Percentiles rank a stretch among this genome's conserved stretches.
These are phyloP conservation scores for Ustulina deusta DNA, from an alignment of 2,329 filamentous ascomycete genomes.

Conservation along the genomic window DNA sequence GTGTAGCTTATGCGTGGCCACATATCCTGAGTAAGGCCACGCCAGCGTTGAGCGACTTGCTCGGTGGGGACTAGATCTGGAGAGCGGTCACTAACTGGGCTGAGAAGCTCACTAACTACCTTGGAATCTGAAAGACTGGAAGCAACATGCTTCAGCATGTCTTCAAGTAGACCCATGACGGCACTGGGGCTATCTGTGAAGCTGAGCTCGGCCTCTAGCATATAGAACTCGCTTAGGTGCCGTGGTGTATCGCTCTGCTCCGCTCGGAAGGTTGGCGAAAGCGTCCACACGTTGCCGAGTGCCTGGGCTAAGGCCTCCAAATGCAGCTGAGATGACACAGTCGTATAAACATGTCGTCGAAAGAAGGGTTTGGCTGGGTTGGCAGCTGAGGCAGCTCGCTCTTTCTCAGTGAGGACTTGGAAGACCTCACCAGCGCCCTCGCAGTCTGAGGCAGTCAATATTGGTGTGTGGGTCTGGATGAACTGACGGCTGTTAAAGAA, in stretches of 20 bases:
- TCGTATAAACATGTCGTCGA: conserved; percentile 88
- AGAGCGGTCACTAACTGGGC: conserved; percentile 56
- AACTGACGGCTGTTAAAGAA: conserved; percentile 81
- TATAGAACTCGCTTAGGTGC: conserved; percentile 97
- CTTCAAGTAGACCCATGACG: conserved; percentile 84
- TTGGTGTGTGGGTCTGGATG: conserved; percentile 88
- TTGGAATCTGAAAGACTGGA: conserved; percentile 56
- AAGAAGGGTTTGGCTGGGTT: conserved; percentile 74
- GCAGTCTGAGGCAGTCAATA: conserved; percentile 96
- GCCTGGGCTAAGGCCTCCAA: conserved; percentile 91
- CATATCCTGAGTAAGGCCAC: conserved; percentile 65
- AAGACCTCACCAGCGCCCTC: conserved; percentile 98
- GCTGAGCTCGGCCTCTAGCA: conserved; percentile 92
- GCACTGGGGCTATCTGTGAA: conserved; percentile 77
- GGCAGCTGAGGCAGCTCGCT: conserved; percentile 51
- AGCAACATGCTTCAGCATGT: conserved; percentile 72
- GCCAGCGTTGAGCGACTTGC: conserved; percentile 77
- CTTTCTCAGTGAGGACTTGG: conserved; percentile 65
- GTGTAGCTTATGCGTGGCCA: conserved; percentile 91
- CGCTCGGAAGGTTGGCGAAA: conserved; percentile 93
- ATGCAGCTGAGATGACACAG: conserved; percentile 94
- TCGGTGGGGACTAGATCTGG: conserved; percentile 59
- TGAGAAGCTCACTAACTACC: conserved; percentile 61
- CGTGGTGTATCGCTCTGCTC: conserved; percentile 93
- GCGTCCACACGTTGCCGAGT: conserved; percentile 89